Evolutionary conservation across 2,329 filamentous ascomycete species (phyloP).

Genomic region (Coniochaeta sp.): DNA sequence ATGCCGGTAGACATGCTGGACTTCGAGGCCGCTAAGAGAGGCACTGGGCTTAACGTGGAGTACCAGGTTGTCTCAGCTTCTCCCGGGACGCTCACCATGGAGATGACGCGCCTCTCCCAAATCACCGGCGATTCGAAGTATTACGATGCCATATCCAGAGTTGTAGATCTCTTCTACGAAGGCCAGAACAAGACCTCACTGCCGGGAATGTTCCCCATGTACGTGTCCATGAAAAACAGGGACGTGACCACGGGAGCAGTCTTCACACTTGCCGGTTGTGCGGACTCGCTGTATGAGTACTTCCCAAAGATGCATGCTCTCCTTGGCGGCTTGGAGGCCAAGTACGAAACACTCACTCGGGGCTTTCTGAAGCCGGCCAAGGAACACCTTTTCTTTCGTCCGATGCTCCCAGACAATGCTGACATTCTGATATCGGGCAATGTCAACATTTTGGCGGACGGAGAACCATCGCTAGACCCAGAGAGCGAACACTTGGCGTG

Average conservation of each 20-base stretch:
- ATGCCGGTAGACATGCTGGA: slow-evolving; percentile 40
- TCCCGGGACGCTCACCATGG: slow-evolving; percentile 58
- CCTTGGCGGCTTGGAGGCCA: slow-evolving; percentile 47
- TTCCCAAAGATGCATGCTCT: slow-evolving; percentile 42
- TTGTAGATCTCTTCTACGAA: slow-evolving; percentile 52
- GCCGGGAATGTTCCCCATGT: slow-evolving; percentile 66
- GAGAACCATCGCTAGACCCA: slow-evolving; percentile 20
- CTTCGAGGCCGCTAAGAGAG: slow-evolving; percentile 31
- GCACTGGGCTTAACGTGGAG: slow-evolving; percentile 24
- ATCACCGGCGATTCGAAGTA: slow-evolving; percentile 65
- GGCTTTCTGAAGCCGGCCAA: slow-evolving; percentile 50
- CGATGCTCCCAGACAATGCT: slow-evolving; percentile 46
- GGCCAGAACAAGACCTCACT: slow-evolving; percentile 59
- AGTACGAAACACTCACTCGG: slow-evolving; percentile 40
- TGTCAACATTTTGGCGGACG: slow-evolving; percentile 11
- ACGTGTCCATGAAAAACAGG: slow-evolving; percentile 47
- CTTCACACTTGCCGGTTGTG: slow-evolving; percentile 25
- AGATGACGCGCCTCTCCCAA: slow-evolving; percentile 66
- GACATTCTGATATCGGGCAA: slow-evolving; percentile 54
- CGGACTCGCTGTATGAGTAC: slow-evolving; percentile 41
- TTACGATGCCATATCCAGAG: slow-evolving; percentile 66
- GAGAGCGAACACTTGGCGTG: slow-evolving; percentile 53
- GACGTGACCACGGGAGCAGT: slow-evolving; percentile 24
- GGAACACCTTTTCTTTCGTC: slow-evolving; percentile 54
- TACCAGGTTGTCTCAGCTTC: slow-evolving; percentile 30